Percentiles rank a stretch among this genome's conserved stretches.
phyloP scores from a whole-genome alignment of 73 alveolate species.

The Breviolum minutum region DNA sequence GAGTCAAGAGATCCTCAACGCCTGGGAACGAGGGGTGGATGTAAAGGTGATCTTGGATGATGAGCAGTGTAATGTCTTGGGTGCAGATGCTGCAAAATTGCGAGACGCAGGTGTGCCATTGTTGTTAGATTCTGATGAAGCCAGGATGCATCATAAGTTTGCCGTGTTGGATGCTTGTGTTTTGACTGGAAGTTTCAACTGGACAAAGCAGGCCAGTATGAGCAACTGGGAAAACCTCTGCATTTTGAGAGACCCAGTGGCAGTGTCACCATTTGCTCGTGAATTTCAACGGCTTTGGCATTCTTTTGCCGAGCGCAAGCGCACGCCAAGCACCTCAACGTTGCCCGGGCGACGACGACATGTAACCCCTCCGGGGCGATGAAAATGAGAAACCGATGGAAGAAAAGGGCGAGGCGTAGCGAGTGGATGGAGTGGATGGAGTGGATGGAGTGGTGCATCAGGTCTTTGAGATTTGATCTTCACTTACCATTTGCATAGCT shows the following conservation, averaged over 20 bases:
- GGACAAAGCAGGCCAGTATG: slow-evolving; percentile 87
- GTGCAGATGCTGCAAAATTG: slow-evolving; percentile 50
- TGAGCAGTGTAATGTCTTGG: slow-evolving; percentile 46
- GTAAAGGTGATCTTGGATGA: slow-evolving; percentile 82
- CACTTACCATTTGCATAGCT: no score
- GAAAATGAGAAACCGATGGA: not conserved
- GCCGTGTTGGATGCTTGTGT: slow-evolving; percentile 65
- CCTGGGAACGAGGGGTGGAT: slow-evolving; percentile 47
- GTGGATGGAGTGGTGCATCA: no score
- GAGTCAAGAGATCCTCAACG: slow-evolving; percentile 25
- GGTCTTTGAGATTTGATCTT: no score
- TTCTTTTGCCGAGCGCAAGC: not conserved
- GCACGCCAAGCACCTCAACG: not conserved
- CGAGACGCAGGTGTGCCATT: slow-evolving; percentile 28
- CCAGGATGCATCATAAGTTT: slow-evolving; percentile 83
- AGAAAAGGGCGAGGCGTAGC: no score
- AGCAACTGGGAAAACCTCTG: slow-evolving; percentile 87
- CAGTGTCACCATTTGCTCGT: slow-evolving; percentile 11
- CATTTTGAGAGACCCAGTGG: slow-evolving; percentile 54
- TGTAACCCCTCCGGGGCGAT: not conserved
- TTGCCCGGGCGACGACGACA: slow-evolving; percentile 7
- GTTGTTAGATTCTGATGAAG: slow-evolving; percentile 8
- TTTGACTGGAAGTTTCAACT: slow-evolving; percentile 73
- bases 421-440: no score
- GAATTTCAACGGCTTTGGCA: slow-evolving; percentile 32